phyloP scores from a whole-genome alignment of 306 rosid species.

The Cyamopsis tetragonoloba region DNA sequence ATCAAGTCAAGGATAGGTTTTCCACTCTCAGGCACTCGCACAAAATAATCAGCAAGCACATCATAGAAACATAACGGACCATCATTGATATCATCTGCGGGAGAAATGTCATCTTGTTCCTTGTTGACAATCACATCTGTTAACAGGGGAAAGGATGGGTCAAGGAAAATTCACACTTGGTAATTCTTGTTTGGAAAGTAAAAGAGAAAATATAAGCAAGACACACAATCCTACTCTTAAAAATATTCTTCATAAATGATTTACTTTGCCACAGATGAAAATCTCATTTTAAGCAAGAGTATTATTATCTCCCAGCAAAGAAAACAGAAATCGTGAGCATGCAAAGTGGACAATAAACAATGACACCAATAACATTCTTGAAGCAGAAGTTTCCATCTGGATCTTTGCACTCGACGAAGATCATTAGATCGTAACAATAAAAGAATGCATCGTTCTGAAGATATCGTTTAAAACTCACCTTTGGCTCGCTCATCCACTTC shows the following conservation, averaged over 20 bases:
- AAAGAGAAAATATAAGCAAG: not conserved
- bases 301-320: not conserved
- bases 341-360: not conserved
- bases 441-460: not conserved
- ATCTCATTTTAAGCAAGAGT: not conserved
- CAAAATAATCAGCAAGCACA: slow-evolving; percentile 92
- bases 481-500: slow-evolving; percentile 91
- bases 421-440: not conserved
- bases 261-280: slow-evolving; percentile 15
- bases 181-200: slow-evolving; percentile 9
- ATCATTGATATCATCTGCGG: slow-evolving; percentile 41
- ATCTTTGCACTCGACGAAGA: not conserved
- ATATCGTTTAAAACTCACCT: slow-evolving; percentile 47
- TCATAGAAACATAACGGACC: slow-evolving; percentile 75
- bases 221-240: not conserved
- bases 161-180: slow-evolving; percentile 18
- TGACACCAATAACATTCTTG: not conserved
- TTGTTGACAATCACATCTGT: slow-evolving; percentile 69
- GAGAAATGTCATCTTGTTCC: slow-evolving; percentile 75
- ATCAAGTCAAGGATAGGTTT: slow-evolving; percentile 83
- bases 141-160: slow-evolving; percentile 1
- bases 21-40: slow-evolving; percentile 63
- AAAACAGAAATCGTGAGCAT: slow-evolving; percentile 10
- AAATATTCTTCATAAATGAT: not conserved
- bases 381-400: slow-evolving; percentile 8